A percentile compares a stretch with the other conserved stretches of the same genome.
phyloP scores from a whole-genome alignment of 1,284 basidiomycete species.

The Leccinum pachyderme region DNA sequence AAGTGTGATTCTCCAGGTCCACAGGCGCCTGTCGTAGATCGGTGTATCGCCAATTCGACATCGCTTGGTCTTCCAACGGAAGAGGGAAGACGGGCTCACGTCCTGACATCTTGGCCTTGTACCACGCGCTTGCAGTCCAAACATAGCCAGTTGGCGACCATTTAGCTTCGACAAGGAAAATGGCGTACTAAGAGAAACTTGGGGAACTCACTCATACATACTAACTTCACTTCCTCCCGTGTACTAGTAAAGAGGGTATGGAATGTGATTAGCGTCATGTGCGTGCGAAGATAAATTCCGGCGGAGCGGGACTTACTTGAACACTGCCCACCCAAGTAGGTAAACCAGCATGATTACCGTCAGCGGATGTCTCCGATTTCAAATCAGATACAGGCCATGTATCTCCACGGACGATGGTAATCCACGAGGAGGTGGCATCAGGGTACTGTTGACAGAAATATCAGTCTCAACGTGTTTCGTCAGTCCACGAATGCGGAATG shows the following conservation, averaged over 20 bases:
- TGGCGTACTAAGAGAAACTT: neutral
- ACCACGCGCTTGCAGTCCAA: constrained; percentile 26
- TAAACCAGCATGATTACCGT: constrained; percentile 13
- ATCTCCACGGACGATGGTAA: constrained; percentile 23
- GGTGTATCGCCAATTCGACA: neutral
- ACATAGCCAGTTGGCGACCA: constrained; percentile 14
- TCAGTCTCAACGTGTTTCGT: constrained; percentile 37
- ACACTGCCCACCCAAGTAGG: constrained; percentile 12
- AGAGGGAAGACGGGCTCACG: constrained; percentile 3
- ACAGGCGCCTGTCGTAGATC: constrained; percentile 8
- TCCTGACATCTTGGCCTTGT: constrained; percentile 19
- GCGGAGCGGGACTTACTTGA: constrained; percentile 12
- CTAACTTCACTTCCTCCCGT: constrained; percentile 15
- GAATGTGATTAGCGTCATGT: neutral
- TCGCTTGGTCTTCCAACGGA: neutral
- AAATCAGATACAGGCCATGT: constrained; percentile 24
- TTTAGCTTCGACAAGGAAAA: neutral
- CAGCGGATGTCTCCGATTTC: constrained; percentile 8
- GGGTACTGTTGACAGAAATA: constrained; percentile 22
- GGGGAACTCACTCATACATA: constrained; percentile 19
- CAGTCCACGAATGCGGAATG: neutral
- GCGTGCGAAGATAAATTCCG: neutral
- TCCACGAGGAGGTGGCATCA: constrained; percentile 26
- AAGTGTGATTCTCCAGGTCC: constrained; percentile 17
- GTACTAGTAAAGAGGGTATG: constrained; percentile 11